Evolutionary conservation across 805 yeast genomes (phyloP).

Genomic region (Lachancea sp.): DNA sequence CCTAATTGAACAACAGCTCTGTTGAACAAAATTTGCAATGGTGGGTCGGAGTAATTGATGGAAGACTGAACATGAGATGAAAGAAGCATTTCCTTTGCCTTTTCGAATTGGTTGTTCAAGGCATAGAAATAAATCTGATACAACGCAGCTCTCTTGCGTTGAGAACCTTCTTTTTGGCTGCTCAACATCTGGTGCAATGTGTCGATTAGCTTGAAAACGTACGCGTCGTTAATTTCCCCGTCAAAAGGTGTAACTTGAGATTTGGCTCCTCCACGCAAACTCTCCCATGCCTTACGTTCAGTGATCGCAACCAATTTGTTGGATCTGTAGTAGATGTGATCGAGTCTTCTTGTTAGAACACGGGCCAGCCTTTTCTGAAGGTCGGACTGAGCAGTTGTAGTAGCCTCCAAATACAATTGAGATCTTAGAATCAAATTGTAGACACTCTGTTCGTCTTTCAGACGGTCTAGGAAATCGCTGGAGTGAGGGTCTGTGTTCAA

Average conservation of each 20-base stretch:
- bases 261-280: constrained; percentile 29
- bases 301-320: constrained; percentile 57
- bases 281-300: constrained; percentile 73
- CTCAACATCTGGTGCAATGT: constrained; percentile 58
- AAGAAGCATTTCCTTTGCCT: constrained; percentile 84
- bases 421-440: constrained; percentile 75
- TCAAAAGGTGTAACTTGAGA: constrained; percentile 25
- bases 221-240: constrained; percentile 31
- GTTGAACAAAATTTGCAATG: constrained; percentile 87
- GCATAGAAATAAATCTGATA: constrained; percentile 88
- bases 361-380: constrained; percentile 61
- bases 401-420: constrained; percentile 76
- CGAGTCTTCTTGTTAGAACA: constrained; percentile 75
- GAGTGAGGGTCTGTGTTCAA: constrained; percentile 92
- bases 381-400: constrained; percentile 38
- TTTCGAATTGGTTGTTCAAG: constrained; percentile 71
- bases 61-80: constrained; percentile 78
- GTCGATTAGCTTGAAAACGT: constrained; percentile 54
- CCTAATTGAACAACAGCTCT: constrained; percentile 95
- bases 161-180: constrained; percentile 58
- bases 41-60: constrained; percentile 78
- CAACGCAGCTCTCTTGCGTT: constrained; percentile 78
- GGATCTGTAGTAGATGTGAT: constrained; percentile 91
- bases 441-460: constrained; percentile 76
- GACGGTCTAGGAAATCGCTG: constrained; percentile 82